Evolutionary conservation across 306 rosid species (phyloP).

Genomic region (Trifolium pratense): DNA sequence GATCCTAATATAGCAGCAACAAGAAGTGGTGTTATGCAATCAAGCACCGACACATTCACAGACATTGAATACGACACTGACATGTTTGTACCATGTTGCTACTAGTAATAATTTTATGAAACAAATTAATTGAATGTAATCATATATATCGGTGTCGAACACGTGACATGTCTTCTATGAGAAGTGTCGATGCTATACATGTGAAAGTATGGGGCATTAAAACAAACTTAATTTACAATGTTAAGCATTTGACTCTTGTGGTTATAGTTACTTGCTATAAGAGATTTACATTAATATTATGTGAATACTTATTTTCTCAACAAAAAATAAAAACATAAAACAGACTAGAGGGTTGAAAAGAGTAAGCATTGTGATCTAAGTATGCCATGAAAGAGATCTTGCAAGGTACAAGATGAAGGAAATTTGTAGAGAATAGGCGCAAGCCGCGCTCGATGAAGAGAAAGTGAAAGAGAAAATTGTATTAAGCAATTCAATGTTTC

Average conservation of each 20-base stretch:
- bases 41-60: neutral
- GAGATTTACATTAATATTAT: neutral
- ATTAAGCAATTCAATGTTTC: no score
- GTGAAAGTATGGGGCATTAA: no score
- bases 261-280: neutral
- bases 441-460: no score
- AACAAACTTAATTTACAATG: neutral
- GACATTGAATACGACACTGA: neutral
- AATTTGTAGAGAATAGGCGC: no score
- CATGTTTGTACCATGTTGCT: neutral
- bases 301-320: constrained; percentile 1
- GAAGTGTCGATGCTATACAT: no score
- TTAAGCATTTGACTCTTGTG: neutral
- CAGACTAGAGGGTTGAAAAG: neutral
- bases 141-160: neutral
- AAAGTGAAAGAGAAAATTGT: no score
- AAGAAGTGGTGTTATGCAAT: neutral
- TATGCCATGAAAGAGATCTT: no score
- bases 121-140: neutral
- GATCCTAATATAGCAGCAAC: neutral
- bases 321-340: neutral
- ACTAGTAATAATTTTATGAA: neutral
- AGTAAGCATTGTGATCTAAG: no score
- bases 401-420: no score
- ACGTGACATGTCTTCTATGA: neutral